A percentile compares a stretch with the other conserved stretches of the same genome.
phyloP scores from a whole-genome alignment of 208 protist species.

The Kentomonas sorsogonicus region DNA sequence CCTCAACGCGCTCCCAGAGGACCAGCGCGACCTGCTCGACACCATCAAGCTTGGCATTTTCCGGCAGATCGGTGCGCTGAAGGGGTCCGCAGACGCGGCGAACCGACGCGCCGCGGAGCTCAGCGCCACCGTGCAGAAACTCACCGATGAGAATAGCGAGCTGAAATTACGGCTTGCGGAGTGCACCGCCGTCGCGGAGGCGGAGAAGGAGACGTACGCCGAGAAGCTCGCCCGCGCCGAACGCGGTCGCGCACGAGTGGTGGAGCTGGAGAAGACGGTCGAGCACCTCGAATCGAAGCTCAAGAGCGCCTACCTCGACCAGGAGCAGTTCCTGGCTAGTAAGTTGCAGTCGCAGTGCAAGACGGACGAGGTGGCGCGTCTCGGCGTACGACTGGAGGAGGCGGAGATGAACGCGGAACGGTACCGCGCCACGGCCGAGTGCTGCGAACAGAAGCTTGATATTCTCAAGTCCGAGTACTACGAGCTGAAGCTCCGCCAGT shows the following conservation, averaged over 20 bases:
- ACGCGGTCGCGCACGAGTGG: constrained; percentile 32
- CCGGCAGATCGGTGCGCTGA: constrained; percentile 59
- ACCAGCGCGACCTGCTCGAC: constrained; percentile 71
- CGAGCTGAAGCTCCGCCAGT: constrained; percentile 73
- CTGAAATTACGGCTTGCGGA: constrained; percentile 49
- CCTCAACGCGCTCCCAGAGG: constrained; percentile 59
- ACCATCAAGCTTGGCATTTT: constrained; percentile 81
- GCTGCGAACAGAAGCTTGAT: constrained; percentile 84
- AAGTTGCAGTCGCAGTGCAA: constrained; percentile 78
- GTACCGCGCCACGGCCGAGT: constrained; percentile 75
- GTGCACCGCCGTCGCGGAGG: constrained; percentile 28
- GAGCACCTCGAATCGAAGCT: constrained; percentile 48
- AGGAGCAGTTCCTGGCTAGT: constrained; percentile 78
- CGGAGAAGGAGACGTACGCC: constrained; percentile 26
- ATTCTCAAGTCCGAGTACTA: constrained; percentile 89
- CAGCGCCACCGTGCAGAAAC: constrained; percentile 25
- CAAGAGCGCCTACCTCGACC: constrained; percentile 47
- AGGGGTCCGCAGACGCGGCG: constrained; percentile 44
- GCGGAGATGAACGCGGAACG: constrained; percentile 70
- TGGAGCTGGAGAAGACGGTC: constrained; percentile 63
- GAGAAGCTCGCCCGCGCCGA: constrained; percentile 29
- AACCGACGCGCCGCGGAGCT: constrained; percentile 54
- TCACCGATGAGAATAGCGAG: constrained; percentile 52
- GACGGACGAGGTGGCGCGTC: constrained; percentile 76
- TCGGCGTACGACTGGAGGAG: constrained; percentile 71